These are phyloP conservation scores for Colletotrichum scovillei DNA, from an alignment of 2,329 filamentous ascomycete species.

Conservation along the genomic window DNA sequence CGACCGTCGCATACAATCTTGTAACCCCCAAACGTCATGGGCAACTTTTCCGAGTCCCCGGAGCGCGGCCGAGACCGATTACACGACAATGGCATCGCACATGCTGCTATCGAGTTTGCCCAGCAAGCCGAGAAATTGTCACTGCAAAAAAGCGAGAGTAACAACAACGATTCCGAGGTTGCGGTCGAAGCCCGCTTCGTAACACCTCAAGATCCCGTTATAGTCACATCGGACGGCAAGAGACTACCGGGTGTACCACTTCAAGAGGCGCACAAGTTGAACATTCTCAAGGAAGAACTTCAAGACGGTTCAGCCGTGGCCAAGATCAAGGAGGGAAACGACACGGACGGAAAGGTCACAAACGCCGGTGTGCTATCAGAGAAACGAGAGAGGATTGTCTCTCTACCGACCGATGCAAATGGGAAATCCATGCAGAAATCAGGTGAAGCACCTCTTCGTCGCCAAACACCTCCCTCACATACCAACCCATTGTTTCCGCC, in stretches of 20 bases:
- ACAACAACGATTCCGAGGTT: constrained; percentile 48
- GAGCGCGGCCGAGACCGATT: constrained; percentile 14
- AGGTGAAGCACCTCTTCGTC: constrained; percentile 57
- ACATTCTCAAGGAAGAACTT: constrained; percentile 67
- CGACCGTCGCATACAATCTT: neutral
- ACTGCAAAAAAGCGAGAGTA: constrained; percentile 44
- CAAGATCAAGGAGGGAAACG: constrained; percentile 36
- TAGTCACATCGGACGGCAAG: constrained; percentile 74
- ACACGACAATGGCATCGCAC: constrained; percentile 43
- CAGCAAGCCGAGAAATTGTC: constrained; percentile 71
- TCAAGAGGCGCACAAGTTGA: constrained; percentile 77
- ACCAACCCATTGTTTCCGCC: constrained; percentile 88
- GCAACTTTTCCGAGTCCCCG: constrained; percentile 30
- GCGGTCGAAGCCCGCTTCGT: constrained; percentile 73
- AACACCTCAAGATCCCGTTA: constrained; percentile 78
- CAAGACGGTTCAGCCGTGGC: constrained; percentile 43
- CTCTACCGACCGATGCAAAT: constrained; percentile 43
- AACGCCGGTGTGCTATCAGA: constrained; percentile 47
- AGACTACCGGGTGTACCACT: constrained; percentile 76
- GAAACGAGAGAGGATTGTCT: constrained; percentile 41
- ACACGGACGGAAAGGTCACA: constrained; percentile 41
- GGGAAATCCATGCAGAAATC: constrained; percentile 54
- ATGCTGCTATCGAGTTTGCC: constrained; percentile 65
- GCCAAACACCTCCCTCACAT: constrained; percentile 70
- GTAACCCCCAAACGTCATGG: constrained; percentile 10